These are phyloP conservation scores for Calocera cornea DNA, from an alignment of 768 basidiomycete genomes.

Conservation along the genomic window DNA sequence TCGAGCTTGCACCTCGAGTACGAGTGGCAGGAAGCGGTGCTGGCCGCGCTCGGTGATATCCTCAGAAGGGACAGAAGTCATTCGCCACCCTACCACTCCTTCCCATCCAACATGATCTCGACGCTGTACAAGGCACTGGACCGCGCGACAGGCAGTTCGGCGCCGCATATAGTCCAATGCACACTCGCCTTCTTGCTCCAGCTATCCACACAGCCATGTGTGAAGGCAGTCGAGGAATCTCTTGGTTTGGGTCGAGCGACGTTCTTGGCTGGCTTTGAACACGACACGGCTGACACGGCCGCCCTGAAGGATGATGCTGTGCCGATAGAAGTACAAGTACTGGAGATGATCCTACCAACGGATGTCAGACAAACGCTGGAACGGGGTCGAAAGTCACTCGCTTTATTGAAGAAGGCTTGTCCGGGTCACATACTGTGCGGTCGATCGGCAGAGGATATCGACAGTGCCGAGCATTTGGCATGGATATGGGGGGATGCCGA, in stretches of 20 bases:
- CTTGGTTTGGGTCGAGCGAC: conserved; percentile 36
- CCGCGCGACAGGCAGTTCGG: conserved; percentile 40
- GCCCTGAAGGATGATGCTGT: not conserved
- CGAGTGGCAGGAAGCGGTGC: conserved; percentile 34
- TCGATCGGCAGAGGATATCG: not conserved
- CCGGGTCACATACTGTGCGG: not conserved
- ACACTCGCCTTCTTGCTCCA: conserved; percentile 57
- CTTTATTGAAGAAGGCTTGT: not conserved
- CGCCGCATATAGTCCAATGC: conserved; percentile 36
- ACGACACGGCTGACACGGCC: not conserved
- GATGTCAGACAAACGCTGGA: not conserved
- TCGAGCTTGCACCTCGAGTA: conserved; percentile 36
- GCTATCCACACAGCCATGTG: conserved; percentile 46
- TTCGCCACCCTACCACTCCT: conserved; percentile 24
- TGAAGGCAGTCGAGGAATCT: conserved; percentile 42
- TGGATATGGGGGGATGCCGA: not conserved
- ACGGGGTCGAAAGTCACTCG: not conserved
- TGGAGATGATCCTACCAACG: not conserved
- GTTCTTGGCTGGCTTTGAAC: not conserved
- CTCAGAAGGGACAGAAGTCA: not conserved
- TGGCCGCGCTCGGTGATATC: conserved; percentile 41
- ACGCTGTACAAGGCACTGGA: conserved; percentile 42
- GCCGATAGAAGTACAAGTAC: not conserved
- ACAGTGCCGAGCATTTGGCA: not conserved
- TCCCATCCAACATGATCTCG: conserved; percentile 26